Evolutionary conservation across 2,329 filamentous ascomycete genomes (phyloP).

Genomic region (Phyllosticta citriasiana): DNA sequence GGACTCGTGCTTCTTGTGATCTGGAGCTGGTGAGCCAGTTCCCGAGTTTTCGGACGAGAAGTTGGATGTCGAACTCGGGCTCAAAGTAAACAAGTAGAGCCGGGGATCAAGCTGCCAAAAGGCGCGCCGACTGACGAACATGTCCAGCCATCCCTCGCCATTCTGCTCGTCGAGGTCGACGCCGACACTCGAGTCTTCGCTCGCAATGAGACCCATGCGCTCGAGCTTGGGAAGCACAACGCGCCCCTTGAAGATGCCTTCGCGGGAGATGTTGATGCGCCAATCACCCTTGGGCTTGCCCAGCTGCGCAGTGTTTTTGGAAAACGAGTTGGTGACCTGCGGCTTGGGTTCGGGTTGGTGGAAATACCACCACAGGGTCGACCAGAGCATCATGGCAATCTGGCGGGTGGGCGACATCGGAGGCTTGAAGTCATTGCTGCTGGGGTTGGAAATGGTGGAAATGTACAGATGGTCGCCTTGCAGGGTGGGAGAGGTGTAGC

Average conservation of each 20-base stretch:
- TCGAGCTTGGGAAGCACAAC: constrained; percentile 85
- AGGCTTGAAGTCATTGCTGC: constrained; percentile 68
- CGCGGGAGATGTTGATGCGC: constrained; percentile 72
- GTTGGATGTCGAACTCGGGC: constrained; percentile 45
- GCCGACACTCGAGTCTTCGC: constrained; percentile 66
- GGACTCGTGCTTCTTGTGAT: constrained; percentile 11
- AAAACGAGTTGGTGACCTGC: constrained; percentile 52
- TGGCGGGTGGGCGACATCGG: constrained; percentile 73
- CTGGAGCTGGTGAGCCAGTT: constrained; percentile 36
- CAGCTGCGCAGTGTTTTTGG: constrained; percentile 50
- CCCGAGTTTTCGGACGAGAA: constrained; percentile 44
- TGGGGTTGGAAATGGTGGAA: constrained; percentile 80
- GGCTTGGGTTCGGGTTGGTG: constrained; percentile 68
- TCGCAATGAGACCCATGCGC: constrained; percentile 78
- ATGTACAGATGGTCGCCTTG: constrained; percentile 78
- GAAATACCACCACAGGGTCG: constrained; percentile 94
- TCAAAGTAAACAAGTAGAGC: constrained; percentile 78
- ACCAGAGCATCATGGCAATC: constrained; percentile 95
- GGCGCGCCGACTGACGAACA: constrained; percentile 70
- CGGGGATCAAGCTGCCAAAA: constrained; percentile 92
- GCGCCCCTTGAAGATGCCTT: constrained; percentile 77
- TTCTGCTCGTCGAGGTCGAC: constrained; percentile 51
- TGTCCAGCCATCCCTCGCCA: constrained; percentile 59
- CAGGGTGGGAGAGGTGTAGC: constrained; percentile 67
- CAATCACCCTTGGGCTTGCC: constrained; percentile 78